Base-by-base conservation (phyloP, 2,329 filamentous ascomycete species). In the Thelonectria blattea region DNA sequence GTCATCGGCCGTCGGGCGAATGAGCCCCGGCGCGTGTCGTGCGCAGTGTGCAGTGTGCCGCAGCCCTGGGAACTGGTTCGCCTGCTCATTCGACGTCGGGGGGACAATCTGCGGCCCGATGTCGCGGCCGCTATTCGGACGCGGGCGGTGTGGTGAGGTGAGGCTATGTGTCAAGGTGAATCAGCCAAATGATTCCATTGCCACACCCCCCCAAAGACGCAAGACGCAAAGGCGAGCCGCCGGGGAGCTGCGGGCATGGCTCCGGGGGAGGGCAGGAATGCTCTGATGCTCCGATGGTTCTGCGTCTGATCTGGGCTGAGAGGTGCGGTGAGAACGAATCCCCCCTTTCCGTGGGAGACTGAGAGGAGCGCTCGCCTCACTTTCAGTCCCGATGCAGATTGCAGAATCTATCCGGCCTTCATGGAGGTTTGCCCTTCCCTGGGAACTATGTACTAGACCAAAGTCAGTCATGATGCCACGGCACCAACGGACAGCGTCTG, bases 251-350 rank as follows among this genome's bases (percentile, higher is more conserved):
- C 67, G 67, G 67, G n/a, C 52, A 61, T 45, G 61, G 58, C 47
- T 24, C 30, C 58, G 42, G 52, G 22, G 42, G 47, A 46, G 17
- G 42, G 47, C 27, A 49, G 27, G 22, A 32, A 32, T 20, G 45
- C 45, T 47, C 45, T 47, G 32, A 48, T 32, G 30, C 48, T 45
- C 20, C 58, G 53, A 52, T 53, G 17, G 24, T 32, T 45, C 45
- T 48, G 45, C 22, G 15, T 49, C 57, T 53, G 50, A 47, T 57
- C 63, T 49, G 63, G 66, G 56, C 56, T 63, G 63, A 70, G 68
- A 68, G 67, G 68, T 70, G 60, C 68, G 68, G 68, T 70, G 68
- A 69, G 60, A 54, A 5, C 17, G 24, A 34, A 20, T 17, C 37
- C 42, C 30, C n/a, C 22, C 17, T 43, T 45, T 42, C 42, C 39